Evolutionary conservation across 192 early-diverging fungal species (phyloP).

Genomic region (Pilobolus umbonatus): DNA sequence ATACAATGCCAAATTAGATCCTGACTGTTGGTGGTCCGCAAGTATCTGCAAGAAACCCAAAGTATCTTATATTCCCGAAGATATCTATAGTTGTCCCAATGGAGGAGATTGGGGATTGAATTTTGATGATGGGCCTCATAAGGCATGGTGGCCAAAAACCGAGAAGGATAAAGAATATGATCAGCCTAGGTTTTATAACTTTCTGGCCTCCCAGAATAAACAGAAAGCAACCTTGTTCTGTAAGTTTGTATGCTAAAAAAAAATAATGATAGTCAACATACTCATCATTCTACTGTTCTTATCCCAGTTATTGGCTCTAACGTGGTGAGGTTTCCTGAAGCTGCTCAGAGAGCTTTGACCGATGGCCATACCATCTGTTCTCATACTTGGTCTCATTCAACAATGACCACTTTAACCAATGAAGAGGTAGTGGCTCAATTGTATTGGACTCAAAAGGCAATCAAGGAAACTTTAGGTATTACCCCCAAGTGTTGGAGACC

Average conservation of each 20-base stretch:
- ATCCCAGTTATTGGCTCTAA: conserved; percentile 34
- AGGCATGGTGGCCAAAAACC: conserved; percentile 11
- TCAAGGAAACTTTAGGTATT: conserved; percentile 39
- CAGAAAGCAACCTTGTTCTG: conserved; percentile 40
- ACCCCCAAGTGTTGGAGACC: conserved; percentile 48
- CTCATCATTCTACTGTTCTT: conserved; percentile 22
- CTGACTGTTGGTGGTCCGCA: conserved; percentile 32
- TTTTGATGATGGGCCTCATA: conserved; percentile 39
- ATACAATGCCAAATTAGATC: conserved; percentile 23
- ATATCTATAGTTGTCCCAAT: conserved; percentile 35
- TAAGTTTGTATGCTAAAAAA: conserved; percentile 5
- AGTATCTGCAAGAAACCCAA: conserved; percentile 32
- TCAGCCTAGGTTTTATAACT: conserved; percentile 37
- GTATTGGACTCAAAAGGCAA: conserved; percentile 47
- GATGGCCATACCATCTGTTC: conserved; percentile 59
- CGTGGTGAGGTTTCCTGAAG: conserved; percentile 26
- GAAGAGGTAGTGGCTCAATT: conserved; percentile 57
- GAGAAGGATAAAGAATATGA: conserved; percentile 19
- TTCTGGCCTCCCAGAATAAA: conserved; percentile 28
- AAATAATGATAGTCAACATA: background rate
- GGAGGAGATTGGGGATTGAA: conserved; percentile 37
- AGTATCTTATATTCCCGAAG: conserved; percentile 31
- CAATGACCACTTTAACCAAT: conserved; percentile 46
- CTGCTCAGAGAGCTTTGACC: conserved; percentile 25
- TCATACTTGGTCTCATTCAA: conserved; percentile 58